Conservation (phyloP, 495 filamentous ascomycete species). For the Penicillium tannophilum region DNA sequence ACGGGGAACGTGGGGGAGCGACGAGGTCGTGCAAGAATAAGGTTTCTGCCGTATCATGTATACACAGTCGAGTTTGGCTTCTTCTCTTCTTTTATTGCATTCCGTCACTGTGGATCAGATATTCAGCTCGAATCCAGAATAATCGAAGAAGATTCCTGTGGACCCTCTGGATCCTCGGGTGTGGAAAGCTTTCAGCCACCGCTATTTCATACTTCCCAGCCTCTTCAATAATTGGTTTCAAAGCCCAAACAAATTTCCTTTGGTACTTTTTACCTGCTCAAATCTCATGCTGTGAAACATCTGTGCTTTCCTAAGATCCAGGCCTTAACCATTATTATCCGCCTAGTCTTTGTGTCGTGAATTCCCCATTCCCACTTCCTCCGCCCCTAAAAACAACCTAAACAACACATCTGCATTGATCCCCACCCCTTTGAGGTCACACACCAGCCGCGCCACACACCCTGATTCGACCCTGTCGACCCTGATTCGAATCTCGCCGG, state of each 20-base stretch:
- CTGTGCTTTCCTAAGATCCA: neutral
- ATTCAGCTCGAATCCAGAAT: conserved; percentile 4
- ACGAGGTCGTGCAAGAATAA: neutral
- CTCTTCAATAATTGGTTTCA: conserved; percentile 21
- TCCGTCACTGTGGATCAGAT: conserved; percentile 1
- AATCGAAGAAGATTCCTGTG: conserved; percentile 9
- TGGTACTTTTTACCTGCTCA: neutral
- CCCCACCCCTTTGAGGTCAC: conserved; percentile 15
- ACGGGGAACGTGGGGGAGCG: conserved; percentile 7
- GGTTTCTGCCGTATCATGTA: conserved; percentile 4
- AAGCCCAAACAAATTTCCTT: conserved; percentile 1
- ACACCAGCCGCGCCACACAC: conserved; percentile 32
- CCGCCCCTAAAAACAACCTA: neutral
- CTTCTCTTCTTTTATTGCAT: neutral
- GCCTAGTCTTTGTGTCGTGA: neutral
- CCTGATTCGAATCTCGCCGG: neutral
- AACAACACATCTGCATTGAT: conserved; percentile 5
- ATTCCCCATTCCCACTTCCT: neutral
- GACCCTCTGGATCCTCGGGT: conserved; percentile 19
- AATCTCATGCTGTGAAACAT: neutral
- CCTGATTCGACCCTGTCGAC: conserved; percentile 20
- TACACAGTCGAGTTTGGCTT: neutral
- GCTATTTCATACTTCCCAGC: conserved; percentile 32
- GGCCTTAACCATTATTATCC: neutral
- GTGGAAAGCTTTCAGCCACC: conserved; percentile 28